Conservation (phyloP, 768 basidiomycete species). For the Serendipita sp. region DNA sequence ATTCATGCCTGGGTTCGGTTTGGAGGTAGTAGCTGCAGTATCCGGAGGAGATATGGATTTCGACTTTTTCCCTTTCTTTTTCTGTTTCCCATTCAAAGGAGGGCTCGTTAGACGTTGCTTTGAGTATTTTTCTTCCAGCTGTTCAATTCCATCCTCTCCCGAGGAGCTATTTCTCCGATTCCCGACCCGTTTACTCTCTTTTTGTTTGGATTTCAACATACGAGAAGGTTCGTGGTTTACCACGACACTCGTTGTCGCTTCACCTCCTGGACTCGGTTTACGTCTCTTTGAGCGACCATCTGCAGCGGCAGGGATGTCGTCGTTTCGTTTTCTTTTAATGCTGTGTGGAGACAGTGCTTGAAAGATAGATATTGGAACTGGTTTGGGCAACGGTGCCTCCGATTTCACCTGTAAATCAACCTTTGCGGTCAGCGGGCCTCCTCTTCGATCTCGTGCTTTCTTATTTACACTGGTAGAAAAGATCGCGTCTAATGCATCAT, state of each 20-base stretch:
- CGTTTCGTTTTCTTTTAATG: too few species aligned
- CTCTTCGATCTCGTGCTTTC: too few species aligned
- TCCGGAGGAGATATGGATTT: not conserved
- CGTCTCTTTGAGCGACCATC: too few species aligned
- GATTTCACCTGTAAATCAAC: too few species aligned
- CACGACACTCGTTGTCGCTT: too few species aligned
- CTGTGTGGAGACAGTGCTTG: too few species aligned
- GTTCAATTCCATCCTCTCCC: not conserved
- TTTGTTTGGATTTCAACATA: not conserved
- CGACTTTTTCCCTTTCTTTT: not conserved
- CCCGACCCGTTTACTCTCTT: not conserved
- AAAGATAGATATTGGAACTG: too few species aligned
- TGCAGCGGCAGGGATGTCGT: too few species aligned
- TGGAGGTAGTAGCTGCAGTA: not conserved
- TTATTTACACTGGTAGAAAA: conserved; percentile 10
- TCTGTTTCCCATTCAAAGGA: not conserved
- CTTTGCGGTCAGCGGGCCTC: too few species aligned
- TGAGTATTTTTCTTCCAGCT: conserved; percentile 14
- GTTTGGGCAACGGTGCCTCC: too few species aligned
- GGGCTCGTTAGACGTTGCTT: conserved; percentile 7
- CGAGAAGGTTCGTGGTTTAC: too few species aligned
- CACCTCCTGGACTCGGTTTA: too few species aligned
- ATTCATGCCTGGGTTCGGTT: not conserved
- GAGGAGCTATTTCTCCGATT: not conserved
- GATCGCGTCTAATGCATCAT: not conserved